phyloP scores from a whole-genome alignment of 208 protist genomes.

The Porcisia deanei region DNA sequence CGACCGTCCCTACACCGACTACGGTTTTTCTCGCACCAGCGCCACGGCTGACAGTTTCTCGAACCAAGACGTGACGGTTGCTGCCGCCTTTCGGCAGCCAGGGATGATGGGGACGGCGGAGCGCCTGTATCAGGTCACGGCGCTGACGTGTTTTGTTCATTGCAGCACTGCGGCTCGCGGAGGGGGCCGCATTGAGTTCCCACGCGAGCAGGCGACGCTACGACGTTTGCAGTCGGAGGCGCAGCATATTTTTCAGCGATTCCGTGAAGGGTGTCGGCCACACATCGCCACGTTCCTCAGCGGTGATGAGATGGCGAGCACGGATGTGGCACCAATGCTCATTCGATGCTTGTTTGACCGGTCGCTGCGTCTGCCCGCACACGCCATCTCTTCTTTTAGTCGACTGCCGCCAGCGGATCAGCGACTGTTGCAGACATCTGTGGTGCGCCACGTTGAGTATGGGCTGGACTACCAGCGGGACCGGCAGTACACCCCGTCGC shows the following conservation, averaged over 20 bases:
- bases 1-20: slow-evolving; percentile 65
- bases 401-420: slow-evolving; percentile 42
- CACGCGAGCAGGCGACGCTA: slow-evolving; percentile 40
- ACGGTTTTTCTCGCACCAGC: slow-evolving; percentile 53
- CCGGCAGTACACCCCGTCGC: slow-evolving; percentile 9
- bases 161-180: slow-evolving; percentile 51
- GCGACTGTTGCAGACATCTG: slow-evolving; percentile 37
- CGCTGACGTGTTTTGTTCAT: slow-evolving; percentile 44
- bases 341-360: slow-evolving; percentile 63
- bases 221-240: slow-evolving; percentile 40
- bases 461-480: slow-evolving; percentile 62
- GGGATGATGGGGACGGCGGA: slow-evolving; percentile 37
- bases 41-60: slow-evolving; percentile 51
- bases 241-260: slow-evolving; percentile 32
- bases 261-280: slow-evolving; percentile 54
- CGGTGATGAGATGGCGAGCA: slow-evolving; percentile 32
- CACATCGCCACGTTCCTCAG: slow-evolving; percentile 32
- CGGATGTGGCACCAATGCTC: slow-evolving; percentile 51
- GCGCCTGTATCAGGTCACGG: slow-evolving; percentile 49
- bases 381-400: slow-evolving; percentile 40
- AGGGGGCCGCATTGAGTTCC: slow-evolving; percentile 34
- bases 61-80: slow-evolving; percentile 50
- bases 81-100: slow-evolving; percentile 41
- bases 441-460: slow-evolving; percentile 68
- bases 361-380: slow-evolving; percentile 45